Conservation (phyloP, 495 filamentous ascomycete species). For the Penicillium tannophilum region DNA sequence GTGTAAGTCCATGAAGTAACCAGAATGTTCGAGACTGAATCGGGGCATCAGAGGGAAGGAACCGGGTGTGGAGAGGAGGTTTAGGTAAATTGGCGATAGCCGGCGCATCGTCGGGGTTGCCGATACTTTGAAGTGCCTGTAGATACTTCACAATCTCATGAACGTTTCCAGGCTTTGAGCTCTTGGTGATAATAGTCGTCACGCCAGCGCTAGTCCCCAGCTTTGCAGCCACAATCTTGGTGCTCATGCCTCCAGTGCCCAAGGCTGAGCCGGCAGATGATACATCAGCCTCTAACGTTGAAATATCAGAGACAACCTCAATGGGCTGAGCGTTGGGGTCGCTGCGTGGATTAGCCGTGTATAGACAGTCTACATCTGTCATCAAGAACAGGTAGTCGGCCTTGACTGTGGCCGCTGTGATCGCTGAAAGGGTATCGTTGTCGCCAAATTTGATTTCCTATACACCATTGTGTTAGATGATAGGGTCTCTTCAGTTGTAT, state of each 20-base stretch:
- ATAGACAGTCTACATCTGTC: slow-evolving; percentile 98
- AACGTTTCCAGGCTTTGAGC: slow-evolving; percentile 91
- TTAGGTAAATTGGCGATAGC: slow-evolving; percentile 23
- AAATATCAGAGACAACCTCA: slow-evolving; percentile 89
- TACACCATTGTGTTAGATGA: neutral
- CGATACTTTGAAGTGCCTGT: slow-evolving; percentile 54
- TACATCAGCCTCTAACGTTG: slow-evolving; percentile 82
- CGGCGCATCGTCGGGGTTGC: slow-evolving; percentile 14
- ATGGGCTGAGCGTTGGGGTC: slow-evolving; percentile 85
- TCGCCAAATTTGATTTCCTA: slow-evolving; percentile 99
- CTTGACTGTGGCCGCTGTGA: slow-evolving; percentile 96
- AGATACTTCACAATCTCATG: slow-evolving; percentile 80
- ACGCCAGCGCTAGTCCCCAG: slow-evolving; percentile 94
- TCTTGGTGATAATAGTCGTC: slow-evolving; percentile 90
- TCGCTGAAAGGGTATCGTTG: slow-evolving; percentile 95
- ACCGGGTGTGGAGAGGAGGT: slow-evolving; percentile 84
- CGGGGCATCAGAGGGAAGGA: slow-evolving; percentile 81
- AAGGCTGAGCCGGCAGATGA: slow-evolving; percentile 84
- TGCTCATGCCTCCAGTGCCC: slow-evolving; percentile 97
- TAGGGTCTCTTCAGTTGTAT: neutral
- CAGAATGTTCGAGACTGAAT: slow-evolving; percentile 95
- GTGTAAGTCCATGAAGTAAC: slow-evolving; percentile 91
- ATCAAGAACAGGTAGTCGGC: slow-evolving; percentile 97
- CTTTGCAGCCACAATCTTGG: slow-evolving; percentile 93
- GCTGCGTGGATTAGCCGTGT: slow-evolving; percentile 89